Percentiles rank a stretch among this genome's conserved stretches.
Evolutionary conservation across 2,329 filamentous ascomycete genomes (phyloP).

Genomic region (Fusarium sp.): DNA sequence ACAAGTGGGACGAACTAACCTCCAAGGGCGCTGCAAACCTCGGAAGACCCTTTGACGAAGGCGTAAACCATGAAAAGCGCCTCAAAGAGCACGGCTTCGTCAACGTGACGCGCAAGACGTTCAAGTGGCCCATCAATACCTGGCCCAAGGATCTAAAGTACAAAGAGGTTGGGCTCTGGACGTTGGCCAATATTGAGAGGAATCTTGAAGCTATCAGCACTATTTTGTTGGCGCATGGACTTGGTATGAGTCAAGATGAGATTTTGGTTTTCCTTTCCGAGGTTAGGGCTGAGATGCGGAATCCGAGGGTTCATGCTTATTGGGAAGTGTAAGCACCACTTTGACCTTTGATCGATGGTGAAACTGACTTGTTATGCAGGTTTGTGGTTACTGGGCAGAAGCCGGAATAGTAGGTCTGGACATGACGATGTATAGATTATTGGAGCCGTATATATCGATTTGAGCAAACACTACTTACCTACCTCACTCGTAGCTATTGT

Average conservation of each 20-base stretch:
- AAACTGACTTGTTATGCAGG: background rate
- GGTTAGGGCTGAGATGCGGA: background rate
- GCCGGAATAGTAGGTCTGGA: background rate
- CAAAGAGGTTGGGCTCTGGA: constrained; percentile 29
- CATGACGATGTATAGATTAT: background rate
- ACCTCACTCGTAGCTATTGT: too few species aligned
- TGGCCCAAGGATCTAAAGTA: constrained; percentile 29
- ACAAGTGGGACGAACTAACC: constrained; percentile 27
- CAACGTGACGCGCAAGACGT: constrained; percentile 1
- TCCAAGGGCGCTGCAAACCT: constrained; percentile 14
- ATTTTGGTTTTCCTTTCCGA: background rate
- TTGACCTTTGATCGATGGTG: background rate
- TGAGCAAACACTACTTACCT: background rate
- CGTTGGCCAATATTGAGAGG: background rate
- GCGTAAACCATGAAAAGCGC: constrained; percentile 10
- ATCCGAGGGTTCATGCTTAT: background rate
- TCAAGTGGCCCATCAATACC: constrained; percentile 24
- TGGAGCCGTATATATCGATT: background rate
- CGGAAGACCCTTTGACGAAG: background rate
- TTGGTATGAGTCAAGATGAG: background rate
- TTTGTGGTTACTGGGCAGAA: constrained; percentile 18
- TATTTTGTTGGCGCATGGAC: background rate
- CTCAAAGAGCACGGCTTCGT: constrained; percentile 16
- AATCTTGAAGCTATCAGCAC: background rate
- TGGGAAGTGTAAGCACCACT: background rate